These are phyloP conservation scores for Sporobolomyces phaffii DNA, from an alignment of 768 basidiomycete species.

Conservation along the genomic window DNA sequence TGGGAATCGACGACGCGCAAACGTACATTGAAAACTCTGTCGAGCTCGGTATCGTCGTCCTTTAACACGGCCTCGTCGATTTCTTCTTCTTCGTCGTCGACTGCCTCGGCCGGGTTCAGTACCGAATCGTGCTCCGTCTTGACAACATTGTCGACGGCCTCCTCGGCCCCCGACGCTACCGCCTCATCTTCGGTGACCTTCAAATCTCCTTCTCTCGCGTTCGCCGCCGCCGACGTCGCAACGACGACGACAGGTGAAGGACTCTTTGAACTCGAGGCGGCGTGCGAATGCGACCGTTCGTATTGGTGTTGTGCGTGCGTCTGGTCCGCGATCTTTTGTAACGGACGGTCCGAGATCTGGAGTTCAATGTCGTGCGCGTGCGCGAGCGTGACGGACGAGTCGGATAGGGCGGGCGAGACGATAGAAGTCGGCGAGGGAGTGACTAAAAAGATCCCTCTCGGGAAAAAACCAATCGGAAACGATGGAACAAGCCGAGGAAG, in stretches of 20 bases:
- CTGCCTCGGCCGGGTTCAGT: conserved; percentile 9
- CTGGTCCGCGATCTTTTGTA: conserved; percentile 72
- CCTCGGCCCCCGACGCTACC: conserved; percentile 24
- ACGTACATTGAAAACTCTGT: conserved; percentile 66
- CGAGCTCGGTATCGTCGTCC: conserved; percentile 78
- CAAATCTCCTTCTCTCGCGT: neutral
- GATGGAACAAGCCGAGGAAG: neutral
- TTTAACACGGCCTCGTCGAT: conserved; percentile 63
- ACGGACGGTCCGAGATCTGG: conserved; percentile 50
- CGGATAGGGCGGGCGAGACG: conserved; percentile 27
- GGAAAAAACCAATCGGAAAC: neutral
- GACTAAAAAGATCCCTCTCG: neutral
- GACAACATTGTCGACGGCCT: no score
- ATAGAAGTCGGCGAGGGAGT: conserved; percentile 7
- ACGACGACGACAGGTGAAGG: no score
- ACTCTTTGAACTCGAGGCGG: conserved; percentile 2
- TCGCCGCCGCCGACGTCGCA: conserved; percentile 11
- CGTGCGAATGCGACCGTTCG: neutral
- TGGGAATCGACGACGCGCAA: no score
- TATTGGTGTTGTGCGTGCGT: conserved; percentile 45
- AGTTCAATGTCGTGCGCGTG: conserved; percentile 25
- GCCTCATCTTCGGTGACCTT: conserved; percentile 1
- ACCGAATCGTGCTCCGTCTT: neutral
- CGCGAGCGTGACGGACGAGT: conserved; percentile 16
- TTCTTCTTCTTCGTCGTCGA: conserved; percentile 49